Evolutionary conservation across 306 rosid genomes (phyloP), one percentile per base, ranked within the genome.

Genomic region (Acacia melanoxylon): DNA sequence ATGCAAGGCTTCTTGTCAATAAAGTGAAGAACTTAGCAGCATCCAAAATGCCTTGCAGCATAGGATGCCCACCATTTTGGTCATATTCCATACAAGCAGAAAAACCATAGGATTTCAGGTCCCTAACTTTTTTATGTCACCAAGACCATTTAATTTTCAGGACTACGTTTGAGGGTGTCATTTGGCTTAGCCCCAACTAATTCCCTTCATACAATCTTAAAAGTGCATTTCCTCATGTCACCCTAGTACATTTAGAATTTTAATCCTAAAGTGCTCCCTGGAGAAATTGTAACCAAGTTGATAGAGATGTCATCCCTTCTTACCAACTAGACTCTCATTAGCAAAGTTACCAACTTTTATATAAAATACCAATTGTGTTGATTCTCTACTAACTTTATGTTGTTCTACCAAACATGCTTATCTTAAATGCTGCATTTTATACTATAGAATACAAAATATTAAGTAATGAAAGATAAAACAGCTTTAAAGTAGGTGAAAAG

Each of bases 401-500:
- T 41, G 74, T 69, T 44, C 48, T 69, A 22, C 29, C 74, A n/a
- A 22, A 69, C 19, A 20, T 13, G 54, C 22, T 12, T 41, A 42
- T 69, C n/a, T 68, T 69, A 41, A 70, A 70, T 13, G 14, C 29
- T 14, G 8, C 7, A 44, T 6, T 44, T 44, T 44, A 37, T 70
- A 24, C 6, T 45, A 42, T 6, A 8, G 20, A 15, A 25, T 44
- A 20, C 74, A 41, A 42, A 24, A 70, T 14, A 42, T 42, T 24
- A 44, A 1, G 22, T 2, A 44, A 12, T 22, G 56, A 42, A 25
- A 44, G 75, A 70, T 42, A 42, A 70, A 70, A 70, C 17, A 13
- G n/a, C 20, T 44, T 70, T 68, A 40, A 52, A 63, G 33, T 70
- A 82, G 62, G 49, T 44, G 62, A 52, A 51, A 77, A 78, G 75